A percentile compares a stretch with the other conserved stretches of the same genome.
These are phyloP conservation scores for Polyporus arcularius DNA, from an alignment of 768 basidiomycete genomes.

Conservation along the genomic window DNA sequence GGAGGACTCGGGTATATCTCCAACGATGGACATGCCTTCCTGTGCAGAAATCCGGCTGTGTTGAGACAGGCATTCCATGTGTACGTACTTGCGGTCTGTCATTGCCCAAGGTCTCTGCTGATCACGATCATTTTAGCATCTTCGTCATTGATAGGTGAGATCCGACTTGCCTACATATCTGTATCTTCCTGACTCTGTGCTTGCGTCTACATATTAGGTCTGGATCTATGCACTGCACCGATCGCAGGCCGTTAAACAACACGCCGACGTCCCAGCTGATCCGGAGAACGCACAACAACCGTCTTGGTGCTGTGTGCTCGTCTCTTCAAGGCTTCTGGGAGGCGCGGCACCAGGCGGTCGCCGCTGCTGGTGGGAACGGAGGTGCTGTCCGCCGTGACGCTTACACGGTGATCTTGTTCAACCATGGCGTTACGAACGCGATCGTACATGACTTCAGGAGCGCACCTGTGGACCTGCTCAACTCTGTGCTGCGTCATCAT, in stretches of 20 bases:
- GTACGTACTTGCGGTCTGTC: conserved; percentile 36
- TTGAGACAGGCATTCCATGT: conserved; percentile 61
- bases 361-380: conserved; percentile 18
- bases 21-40: conserved; percentile 55
- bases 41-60: conserved; percentile 53
- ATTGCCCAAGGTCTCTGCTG: not conserved
- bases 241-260: conserved; percentile 45
- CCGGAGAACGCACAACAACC: conserved; percentile 39
- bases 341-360: conserved; percentile 45
- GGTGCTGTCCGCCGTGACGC: conserved; percentile 45
- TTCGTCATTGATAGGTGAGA: conserved; percentile 54
- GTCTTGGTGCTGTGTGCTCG: conserved; percentile 61
- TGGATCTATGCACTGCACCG: conserved; percentile 46
- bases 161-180: too few relatives aligned
- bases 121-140: conserved; percentile 34
- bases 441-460: conserved; percentile 50
- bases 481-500: conserved; percentile 34
- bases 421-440: conserved; percentile 22
- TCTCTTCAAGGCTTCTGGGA: conserved; percentile 58
- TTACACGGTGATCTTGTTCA: conserved; percentile 56
- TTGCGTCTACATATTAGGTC: conserved; percentile 47
- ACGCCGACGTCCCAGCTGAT: conserved; percentile 46
- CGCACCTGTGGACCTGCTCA: conserved; percentile 46
- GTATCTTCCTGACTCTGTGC: not conserved
- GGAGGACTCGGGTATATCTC: conserved; percentile 50